phyloP scores from a whole-genome alignment of 306 rosid genomes.

The Cyclanthera cordifolia region DNA sequence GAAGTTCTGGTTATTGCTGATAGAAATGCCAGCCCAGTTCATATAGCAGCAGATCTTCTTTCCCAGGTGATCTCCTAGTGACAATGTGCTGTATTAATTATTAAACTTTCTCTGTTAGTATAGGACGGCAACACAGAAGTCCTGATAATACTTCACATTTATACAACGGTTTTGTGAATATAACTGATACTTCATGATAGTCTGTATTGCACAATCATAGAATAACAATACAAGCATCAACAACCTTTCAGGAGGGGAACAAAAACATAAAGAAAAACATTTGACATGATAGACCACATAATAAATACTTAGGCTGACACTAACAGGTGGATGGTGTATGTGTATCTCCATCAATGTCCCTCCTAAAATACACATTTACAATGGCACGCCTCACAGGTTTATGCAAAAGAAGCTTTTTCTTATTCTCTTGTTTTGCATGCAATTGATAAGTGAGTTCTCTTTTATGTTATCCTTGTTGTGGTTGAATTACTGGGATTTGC shows the following conservation, averaged over 20 bases:
- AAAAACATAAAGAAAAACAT: not conserved
- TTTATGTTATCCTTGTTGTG: not conserved
- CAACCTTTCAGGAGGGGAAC: not conserved
- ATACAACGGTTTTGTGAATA: not conserved
- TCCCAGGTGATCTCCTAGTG: slow-evolving; percentile 52
- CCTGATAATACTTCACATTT: not conserved
- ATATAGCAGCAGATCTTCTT: slow-evolving; percentile 91
- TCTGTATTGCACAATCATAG: no score
- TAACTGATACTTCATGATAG: no score
- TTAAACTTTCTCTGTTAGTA: not conserved
- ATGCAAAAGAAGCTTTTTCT: not conserved
- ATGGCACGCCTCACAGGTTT: no score
- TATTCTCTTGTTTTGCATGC: not conserved
- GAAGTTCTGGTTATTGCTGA: slow-evolving; percentile 98
- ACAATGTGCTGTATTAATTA: not conserved
- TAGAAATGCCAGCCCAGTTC: slow-evolving; percentile 67
- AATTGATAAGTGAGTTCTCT: not conserved
- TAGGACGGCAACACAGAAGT: not conserved
- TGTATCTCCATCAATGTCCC: no score
- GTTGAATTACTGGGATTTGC: no score
- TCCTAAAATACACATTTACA: no score
- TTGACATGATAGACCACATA: not conserved
- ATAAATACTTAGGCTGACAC: not conserved
- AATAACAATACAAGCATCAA: not conserved
- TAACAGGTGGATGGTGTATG: no score